A percentile compares a stretch with the other conserved stretches of the same genome.
Conservation (phyloP, 306 rosid genomes). For the Hippophae rhamnoides region DNA sequence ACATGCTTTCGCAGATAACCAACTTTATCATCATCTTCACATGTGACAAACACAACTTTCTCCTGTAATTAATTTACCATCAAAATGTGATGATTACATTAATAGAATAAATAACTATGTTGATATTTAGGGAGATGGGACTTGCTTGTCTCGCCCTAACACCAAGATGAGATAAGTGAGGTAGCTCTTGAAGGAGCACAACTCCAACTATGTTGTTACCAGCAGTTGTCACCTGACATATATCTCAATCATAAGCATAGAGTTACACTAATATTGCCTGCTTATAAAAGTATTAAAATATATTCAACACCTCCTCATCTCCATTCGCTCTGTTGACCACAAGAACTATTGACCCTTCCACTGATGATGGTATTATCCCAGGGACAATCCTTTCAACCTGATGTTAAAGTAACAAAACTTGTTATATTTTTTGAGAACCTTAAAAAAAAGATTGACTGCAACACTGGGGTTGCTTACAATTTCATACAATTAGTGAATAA, state of each 20-base stretch:
- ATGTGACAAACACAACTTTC: conserved; percentile 87
- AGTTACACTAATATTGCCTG: not conserved
- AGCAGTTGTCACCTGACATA: conserved; percentile 78
- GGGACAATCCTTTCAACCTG: conserved; percentile 93
- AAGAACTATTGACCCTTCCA: conserved; percentile 68
- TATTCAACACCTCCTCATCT: conserved; percentile 76
- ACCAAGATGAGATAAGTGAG: conserved; percentile 99
- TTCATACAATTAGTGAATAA: not conserved
- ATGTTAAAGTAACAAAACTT: conserved; percentile 13
- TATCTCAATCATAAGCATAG: conserved; percentile 16
- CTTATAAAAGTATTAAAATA: not conserved
- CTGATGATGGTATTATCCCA: conserved; percentile 60
- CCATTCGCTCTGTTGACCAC: conserved; percentile 86
- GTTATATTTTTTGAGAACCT: not conserved
- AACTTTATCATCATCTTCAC: conserved; percentile 73
- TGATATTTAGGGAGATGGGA: conserved; percentile 17
- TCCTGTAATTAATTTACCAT: conserved; percentile 46
- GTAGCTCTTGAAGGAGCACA: conserved; percentile 84
- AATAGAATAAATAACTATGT: conserved; percentile 6
- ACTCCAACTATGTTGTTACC: conserved; percentile 83
- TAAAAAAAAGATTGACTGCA: not conserved
- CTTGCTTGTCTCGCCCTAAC: conserved; percentile 94
- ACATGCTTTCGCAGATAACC: conserved; percentile 42
- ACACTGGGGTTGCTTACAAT: not conserved
- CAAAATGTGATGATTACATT: conserved; percentile 7